A percentile compares a stretch with the other conserved stretches of the same genome.
These are phyloP conservation scores for Boletus barrowsii DNA, from an alignment of 768 basidiomycete genomes.

Conservation along the genomic window DNA sequence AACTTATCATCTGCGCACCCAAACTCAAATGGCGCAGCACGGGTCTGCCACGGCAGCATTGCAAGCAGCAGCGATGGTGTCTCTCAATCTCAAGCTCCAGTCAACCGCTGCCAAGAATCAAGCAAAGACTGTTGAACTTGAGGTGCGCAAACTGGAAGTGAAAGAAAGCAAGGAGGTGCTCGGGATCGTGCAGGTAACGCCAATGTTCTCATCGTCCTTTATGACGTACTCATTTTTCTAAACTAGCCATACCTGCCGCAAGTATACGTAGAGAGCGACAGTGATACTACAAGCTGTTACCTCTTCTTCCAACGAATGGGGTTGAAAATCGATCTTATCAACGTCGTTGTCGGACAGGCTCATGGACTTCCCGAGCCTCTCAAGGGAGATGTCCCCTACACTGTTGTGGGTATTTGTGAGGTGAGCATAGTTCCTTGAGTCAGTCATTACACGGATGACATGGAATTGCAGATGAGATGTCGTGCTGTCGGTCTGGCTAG, in stretches of 20 bases:
- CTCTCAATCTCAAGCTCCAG: constrained; percentile 91
- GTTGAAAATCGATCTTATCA: constrained; percentile 84
- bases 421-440: constrained; percentile 37
- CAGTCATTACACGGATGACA: background rate
- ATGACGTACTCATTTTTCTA: background rate
- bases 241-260: constrained; percentile 85
- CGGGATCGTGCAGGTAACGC: constrained; percentile 70
- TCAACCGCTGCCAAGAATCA: constrained; percentile 89
- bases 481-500: constrained; percentile 77
- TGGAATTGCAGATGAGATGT: constrained; percentile 64
- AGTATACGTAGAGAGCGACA: constrained; percentile 85
- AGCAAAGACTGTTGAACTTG: constrained; percentile 84
- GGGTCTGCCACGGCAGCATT: constrained; percentile 82
- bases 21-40: constrained; percentile 80
- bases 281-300: constrained; percentile 84
- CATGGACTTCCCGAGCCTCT: constrained; percentile 85
- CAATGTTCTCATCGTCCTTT: background rate
- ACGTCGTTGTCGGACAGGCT: constrained; percentile 73
- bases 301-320: constrained; percentile 91
- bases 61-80: constrained; percentile 91
- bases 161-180: constrained; percentile 78
- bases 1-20: constrained; percentile 77
- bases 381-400: constrained; percentile 76
- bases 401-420: constrained; percentile 93
- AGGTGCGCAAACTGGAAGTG: constrained; percentile 82